A percentile compares a stretch with the other conserved stretches of the same genome.
These are phyloP conservation scores for Mycena indigotica DNA, from an alignment of 768 basidiomycete genomes.

Conservation along the genomic window DNA sequence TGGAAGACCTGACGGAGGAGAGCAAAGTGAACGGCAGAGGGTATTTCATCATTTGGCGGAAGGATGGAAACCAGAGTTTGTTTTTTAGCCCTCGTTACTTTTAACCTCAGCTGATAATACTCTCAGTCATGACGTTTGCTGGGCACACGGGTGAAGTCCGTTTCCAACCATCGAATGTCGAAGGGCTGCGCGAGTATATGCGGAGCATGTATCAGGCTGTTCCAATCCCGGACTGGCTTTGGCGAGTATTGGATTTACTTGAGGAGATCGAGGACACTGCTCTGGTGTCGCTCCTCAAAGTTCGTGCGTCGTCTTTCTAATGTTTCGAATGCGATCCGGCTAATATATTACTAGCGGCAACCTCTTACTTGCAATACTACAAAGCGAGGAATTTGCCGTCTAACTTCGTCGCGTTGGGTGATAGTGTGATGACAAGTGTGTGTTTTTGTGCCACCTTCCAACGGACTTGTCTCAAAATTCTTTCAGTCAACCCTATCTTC, in stretches of 20 bases:
- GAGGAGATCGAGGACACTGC: slow-evolving; percentile 26
- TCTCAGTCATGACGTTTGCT: slow-evolving; percentile 15
- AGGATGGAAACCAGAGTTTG: not conserved
- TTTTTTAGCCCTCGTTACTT: not conserved
- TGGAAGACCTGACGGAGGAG: slow-evolving; percentile 17
- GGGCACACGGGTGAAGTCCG: slow-evolving; percentile 14
- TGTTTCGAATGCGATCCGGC: not conserved
- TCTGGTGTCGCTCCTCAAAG: slow-evolving; percentile 2
- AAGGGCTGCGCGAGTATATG: slow-evolving; percentile 19
- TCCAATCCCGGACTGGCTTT: slow-evolving; percentile 32
- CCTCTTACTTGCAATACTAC: slow-evolving; percentile 31
- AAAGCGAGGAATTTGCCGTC: slow-evolving; percentile 27
- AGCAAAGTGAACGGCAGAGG: slow-evolving; percentile 21
- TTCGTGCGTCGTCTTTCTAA: slow-evolving; percentile 1
- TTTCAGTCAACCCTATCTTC: slow-evolving; percentile 21
- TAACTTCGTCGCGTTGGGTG: slow-evolving; percentile 39
- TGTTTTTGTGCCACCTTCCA: not conserved
- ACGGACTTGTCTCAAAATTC: not conserved
- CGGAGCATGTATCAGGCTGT: slow-evolving; percentile 9
- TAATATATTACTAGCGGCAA: slow-evolving; percentile 20
- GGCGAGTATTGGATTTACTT: slow-evolving; percentile 31
- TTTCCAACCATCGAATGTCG: slow-evolving; percentile 15
- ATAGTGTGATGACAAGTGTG: slow-evolving; percentile 32
- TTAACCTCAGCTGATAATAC: slow-evolving; percentile 1
- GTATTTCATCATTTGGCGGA: slow-evolving; percentile 10